These are phyloP conservation scores for Plasmodium knowlesi DNA, from an alignment of 169 alveolate species.

Conservation along the genomic window DNA sequence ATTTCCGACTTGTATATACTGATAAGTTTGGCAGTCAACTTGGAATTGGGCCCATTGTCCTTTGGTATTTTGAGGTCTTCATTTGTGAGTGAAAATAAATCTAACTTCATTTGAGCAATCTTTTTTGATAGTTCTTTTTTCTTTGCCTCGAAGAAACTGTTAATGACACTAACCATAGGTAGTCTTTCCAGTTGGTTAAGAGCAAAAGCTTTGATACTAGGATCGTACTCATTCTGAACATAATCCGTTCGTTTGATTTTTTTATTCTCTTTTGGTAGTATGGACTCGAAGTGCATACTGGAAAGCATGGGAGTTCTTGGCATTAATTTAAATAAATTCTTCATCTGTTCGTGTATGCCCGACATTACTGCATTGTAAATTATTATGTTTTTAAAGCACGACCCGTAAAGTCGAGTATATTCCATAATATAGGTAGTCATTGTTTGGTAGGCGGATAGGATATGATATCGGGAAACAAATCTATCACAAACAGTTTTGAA, in stretches of 20 bases:
- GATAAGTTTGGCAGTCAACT: background rate
- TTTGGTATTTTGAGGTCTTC: background rate
- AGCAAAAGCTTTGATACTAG: conserved; percentile 29
- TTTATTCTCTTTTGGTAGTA: conserved; percentile 14
- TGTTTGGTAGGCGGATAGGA: background rate
- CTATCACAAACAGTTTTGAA: background rate
- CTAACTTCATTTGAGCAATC: conserved; percentile 37
- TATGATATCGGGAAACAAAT: background rate
- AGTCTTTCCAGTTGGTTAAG: conserved; percentile 16
- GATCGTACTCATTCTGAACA: background rate
- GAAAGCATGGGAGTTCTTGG: conserved; percentile 7
- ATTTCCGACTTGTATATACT: conserved; percentile 21
- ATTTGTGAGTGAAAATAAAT: conserved; percentile 3
- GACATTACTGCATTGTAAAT: conserved; percentile 19
- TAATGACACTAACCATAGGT: conserved; percentile 33
- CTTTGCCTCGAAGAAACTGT: conserved; percentile 41
- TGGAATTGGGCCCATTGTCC: background rate
- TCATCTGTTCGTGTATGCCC: conserved; percentile 19
- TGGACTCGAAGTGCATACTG: conserved; percentile 9
- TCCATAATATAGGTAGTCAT: background rate
- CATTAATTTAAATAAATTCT: conserved; percentile 2
- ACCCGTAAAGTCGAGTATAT: background rate
- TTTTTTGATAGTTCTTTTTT: conserved; percentile 24
- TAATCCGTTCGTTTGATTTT: background rate
- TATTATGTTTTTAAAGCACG: conserved; percentile 44